Evolutionary conservation across 257 asterid genomes (phyloP), one percentile per base, ranked within the genome.

Genomic region (Solanum neorickii): DNA sequence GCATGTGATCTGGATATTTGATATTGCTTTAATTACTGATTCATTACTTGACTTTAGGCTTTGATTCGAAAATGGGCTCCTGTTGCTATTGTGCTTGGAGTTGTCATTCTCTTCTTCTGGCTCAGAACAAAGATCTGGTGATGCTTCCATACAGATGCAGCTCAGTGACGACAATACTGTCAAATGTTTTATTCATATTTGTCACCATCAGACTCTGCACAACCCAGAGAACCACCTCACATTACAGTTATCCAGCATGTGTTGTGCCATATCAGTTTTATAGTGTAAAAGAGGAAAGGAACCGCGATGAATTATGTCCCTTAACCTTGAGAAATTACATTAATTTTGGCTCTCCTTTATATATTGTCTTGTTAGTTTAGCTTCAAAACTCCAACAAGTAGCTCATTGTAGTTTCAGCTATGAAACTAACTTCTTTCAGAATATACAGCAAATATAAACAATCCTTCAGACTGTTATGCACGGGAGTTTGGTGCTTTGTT

Each of bases 21-120:
- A 29, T 29, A 20, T 29, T 15, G 52, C 62, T 41, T 85, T 82
- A 87, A 20, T 31, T 49, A 42, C 12, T 82, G 60, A 87, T 87
- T 84, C 65, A 23, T 69, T 87, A 74, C 37, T 86, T 62, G 42
- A n/a, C 39, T 47, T 25, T 73, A 96, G 99, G 99, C 98, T 88
- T 89, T 96, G 93, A 95, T 96, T 87, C 98, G 96, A 75, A 95
- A 95, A 88, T 96, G 97, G 94, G 98, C 99, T 39, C 99, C 99
- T 0, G 95, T 95, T 80, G 99, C 97, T 46, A 88, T 96, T 88
- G 99, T 96, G 46, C 90, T 96, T 42, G 98, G 95, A 86, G 96
- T 96, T 75, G 99, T 96, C 86, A 91, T 92, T 87, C 92, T 96
- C 93, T 94, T 96, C 91, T 90, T 94, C 80, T 96, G 97, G 97